phyloP scores from a whole-genome alignment of 2,329 filamentous ascomycete species.

The Arthrobotrys megalospora region DNA sequence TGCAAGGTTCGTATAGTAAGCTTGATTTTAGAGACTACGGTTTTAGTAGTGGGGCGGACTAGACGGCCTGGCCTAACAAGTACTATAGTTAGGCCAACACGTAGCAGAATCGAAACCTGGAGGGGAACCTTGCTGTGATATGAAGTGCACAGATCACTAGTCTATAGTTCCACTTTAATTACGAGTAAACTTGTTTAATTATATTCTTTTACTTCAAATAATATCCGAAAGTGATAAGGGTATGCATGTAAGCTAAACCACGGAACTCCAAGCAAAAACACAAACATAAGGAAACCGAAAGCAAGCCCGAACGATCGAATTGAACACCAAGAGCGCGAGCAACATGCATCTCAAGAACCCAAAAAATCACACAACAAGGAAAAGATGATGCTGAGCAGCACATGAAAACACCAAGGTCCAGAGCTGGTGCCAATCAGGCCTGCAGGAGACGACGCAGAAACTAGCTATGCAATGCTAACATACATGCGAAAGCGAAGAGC shows the following conservation, averaged over 20 bases:
- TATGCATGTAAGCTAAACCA: slow-evolving; percentile 6
- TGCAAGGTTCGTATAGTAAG: too few relatives aligned
- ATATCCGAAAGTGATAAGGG: slow-evolving; percentile 6
- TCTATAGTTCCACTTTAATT: not conserved
- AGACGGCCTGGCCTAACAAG: too few relatives aligned
- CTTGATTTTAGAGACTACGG: not conserved
- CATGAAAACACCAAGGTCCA: slow-evolving; percentile 18
- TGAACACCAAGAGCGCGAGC: slow-evolving; percentile 23
- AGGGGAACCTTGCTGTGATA: slow-evolving; percentile 23
- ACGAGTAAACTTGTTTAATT: slow-evolving; percentile 14
- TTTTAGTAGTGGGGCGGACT: too few relatives aligned
- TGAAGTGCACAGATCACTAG: not conserved
- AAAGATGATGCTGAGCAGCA: slow-evolving; percentile 8
- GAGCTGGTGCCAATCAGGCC: slow-evolving; percentile 20
- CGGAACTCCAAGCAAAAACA: slow-evolving; percentile 35
- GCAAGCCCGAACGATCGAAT: slow-evolving; percentile 50
- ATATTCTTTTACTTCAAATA: slow-evolving; percentile 27
- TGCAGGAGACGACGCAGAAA: slow-evolving; percentile 15
- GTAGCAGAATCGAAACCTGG: slow-evolving; percentile 14
- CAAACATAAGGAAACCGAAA: slow-evolving; percentile 22
- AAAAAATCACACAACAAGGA: slow-evolving; percentile 21
- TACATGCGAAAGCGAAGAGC: slow-evolving; percentile 33
- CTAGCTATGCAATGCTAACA: slow-evolving; percentile 26
- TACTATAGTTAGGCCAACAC: slow-evolving; percentile 9
- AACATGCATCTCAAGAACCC: slow-evolving; percentile 25